phyloP scores from a whole-genome alignment of 495 filamentous ascomycete species.

The Aspergillus sclerotioniger region DNA sequence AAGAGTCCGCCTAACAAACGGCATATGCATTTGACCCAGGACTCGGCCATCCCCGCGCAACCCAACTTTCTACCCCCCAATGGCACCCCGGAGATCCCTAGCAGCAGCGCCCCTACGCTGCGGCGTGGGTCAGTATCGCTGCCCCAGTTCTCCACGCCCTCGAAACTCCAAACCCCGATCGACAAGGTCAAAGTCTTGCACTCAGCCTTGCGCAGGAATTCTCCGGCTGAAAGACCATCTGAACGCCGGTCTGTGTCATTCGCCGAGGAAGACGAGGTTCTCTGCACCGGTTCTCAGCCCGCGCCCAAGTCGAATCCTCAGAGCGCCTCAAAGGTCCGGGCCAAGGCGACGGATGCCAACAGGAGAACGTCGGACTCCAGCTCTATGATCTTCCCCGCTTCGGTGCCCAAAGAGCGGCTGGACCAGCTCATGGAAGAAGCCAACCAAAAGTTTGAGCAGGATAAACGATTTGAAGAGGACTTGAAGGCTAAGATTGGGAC shows the following conservation, averaged over 20 bases:
- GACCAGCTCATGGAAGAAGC: constrained; percentile 7
- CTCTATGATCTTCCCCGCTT: constrained; percentile 10
- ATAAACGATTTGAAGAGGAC: constrained; percentile 5
- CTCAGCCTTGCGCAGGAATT: constrained; percentile 28
- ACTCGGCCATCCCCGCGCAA: constrained; percentile 1
- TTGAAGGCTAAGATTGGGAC: constrained; percentile 14
- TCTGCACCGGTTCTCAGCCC: constrained; percentile 8
- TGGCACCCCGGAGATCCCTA: constrained; percentile 9
- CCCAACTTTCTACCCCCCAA: constrained; percentile 5
- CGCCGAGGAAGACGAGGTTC: constrained; percentile 16
- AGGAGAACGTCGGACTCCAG: constrained; percentile 3
- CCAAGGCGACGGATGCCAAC: constrained; percentile 2
- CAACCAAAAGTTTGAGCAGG: constrained; percentile 9
- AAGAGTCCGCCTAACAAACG: constrained; percentile 26
- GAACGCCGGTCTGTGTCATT: constrained; percentile 33
- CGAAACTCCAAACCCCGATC: constrained; percentile 8
- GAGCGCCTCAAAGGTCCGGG: neutral
- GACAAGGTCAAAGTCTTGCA: constrained; percentile 19
- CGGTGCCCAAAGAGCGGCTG: neutral
- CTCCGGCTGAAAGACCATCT: constrained; percentile 10
- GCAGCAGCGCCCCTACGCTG: constrained; percentile 9
- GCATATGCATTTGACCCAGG: constrained; percentile 10
- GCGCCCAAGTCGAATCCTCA: constrained; percentile 11
- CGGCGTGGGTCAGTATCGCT: constrained; percentile 6
- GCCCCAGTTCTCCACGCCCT: constrained; percentile 14